Percentiles rank a stretch among this genome's conserved stretches.
Conservation (phyloP, 2,329 filamentous ascomycete species). For the Acrocalymma vagum region DNA sequence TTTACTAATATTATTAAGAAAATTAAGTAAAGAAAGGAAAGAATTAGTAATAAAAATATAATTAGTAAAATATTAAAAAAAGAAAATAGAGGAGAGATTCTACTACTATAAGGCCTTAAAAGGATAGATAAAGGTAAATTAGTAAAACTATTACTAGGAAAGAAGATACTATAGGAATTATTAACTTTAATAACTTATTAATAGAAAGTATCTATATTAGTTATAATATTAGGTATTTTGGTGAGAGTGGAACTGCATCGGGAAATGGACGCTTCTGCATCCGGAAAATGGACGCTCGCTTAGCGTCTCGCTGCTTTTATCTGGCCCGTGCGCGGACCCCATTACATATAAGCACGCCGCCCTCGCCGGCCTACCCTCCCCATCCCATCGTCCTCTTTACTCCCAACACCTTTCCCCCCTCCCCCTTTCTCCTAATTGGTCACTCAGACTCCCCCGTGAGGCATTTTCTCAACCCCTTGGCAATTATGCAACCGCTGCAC, state of each 20-base stretch:
- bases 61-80: too few species aligned
- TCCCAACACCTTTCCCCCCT: constrained; percentile 13
- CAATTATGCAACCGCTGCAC: constrained; percentile 19
- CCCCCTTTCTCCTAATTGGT: constrained; percentile 15
- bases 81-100: too few species aligned
- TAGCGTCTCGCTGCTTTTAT: constrained; percentile 30
- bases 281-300: constrained; percentile 24
- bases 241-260: constrained; percentile 19
- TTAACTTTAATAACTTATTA: too few species aligned
- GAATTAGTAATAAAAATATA: not conserved
- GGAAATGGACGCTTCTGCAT: constrained; percentile 17
- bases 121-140: too few species aligned
- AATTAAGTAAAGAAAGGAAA: not conserved
- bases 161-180: too few species aligned
- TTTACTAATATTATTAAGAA: not conserved
- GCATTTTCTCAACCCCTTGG: constrained; percentile 20
- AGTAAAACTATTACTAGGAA: too few species aligned
- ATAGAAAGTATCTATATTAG: too few species aligned
- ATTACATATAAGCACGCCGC: constrained; percentile 25
- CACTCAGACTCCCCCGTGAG: constrained; percentile 14
- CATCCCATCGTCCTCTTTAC: constrained; percentile 20
- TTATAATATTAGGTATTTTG: constrained; percentile 15
- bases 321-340: constrained; percentile 23
- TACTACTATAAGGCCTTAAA: too few species aligned
- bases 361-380: constrained; percentile 19